Evolutionary conservation across 2,329 filamentous ascomycete species (phyloP), one percentile per base, ranked within the genome.

Genomic region (Calycina marina): DNA sequence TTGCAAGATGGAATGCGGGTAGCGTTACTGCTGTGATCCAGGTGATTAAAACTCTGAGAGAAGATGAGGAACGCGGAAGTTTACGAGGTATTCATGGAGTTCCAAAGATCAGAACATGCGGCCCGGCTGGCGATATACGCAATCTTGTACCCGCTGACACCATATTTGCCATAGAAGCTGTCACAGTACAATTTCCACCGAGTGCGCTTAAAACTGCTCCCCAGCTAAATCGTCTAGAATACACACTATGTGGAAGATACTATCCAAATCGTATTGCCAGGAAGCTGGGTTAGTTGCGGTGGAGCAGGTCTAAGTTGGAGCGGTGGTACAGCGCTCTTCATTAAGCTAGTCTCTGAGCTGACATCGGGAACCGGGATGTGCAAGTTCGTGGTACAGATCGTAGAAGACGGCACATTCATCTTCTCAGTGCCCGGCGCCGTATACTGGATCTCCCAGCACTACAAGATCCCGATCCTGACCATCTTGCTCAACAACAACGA

Each of bases 241-340:
- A 73, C 75, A 0, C 54, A 54, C 0, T 67, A 73, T 16, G 72
- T 85, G 1, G 65, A 71, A 15, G 78, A 90, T 42, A 79, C 85
- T 41, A 57, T 90, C 5, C 72, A 74, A 45, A 66, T 72, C 2
- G 73, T 65, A 0, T 48, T 72, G 0, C 80, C 81, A 0, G 78
- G 79, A 0, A 73, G 71, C 0, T 85, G 77, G 77, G 72, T 88
- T 47, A 86, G 85, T 52, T 86, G 80, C 49, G 81, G 81, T 1
- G 81, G 77, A 1, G 81, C 79, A 10, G 82, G 82, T 2, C 69
- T 88, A 0, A 81, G 81, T 2, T 88, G 81, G 81, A 80, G 73
- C 8, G 81, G 80, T 10, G 81, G 82, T 10, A 81, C 61, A 32
- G 76, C 77, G 0, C 54, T 88, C 3, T 82, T 81, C 2, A 75